Evolutionary conservation across 352 stramenopile species (phyloP).

Genomic region (Plasmopara muralis): DNA sequence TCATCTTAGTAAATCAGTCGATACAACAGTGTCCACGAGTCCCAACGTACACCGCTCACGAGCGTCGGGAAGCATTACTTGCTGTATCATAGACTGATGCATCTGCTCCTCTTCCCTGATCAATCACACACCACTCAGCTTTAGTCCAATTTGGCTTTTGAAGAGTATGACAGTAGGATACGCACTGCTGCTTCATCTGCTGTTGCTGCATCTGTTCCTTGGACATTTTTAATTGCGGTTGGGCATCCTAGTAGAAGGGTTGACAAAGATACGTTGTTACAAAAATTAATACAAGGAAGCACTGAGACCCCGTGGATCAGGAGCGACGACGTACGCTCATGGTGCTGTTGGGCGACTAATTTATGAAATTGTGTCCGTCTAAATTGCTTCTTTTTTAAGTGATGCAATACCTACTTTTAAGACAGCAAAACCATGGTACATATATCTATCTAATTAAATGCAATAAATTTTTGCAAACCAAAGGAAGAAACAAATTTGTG

Average conservation of each 20-base stretch:
- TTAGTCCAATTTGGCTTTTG: not conserved
- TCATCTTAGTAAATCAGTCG: not conserved
- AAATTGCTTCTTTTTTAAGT: too few species aligned
- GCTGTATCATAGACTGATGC: conserved; percentile 64
- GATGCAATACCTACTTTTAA: too few species aligned
- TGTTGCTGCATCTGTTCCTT: conserved; percentile 83
- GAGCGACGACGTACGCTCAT: not conserved
- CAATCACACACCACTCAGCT: not conserved
- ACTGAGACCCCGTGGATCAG: not conserved
- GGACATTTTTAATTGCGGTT: conserved; percentile 37
- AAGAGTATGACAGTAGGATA: not conserved
- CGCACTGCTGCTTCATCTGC: conserved; percentile 79
- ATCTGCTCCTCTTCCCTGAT: conserved; percentile 71
- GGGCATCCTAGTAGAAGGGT: not conserved
- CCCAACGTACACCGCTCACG: conserved; percentile 65
- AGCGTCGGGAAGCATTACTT: conserved; percentile 72
- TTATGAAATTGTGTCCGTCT: too few species aligned
- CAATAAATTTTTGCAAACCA: too few species aligned
- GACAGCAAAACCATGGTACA: too few species aligned
- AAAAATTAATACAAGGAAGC: not conserved
- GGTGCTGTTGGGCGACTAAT: not conserved
- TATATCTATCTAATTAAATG: too few species aligned
- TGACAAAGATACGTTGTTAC: not conserved
- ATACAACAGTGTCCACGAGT: not conserved
- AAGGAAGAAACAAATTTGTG: too few species aligned